Percentiles rank a stretch among this genome's conserved stretches.
These are phyloP conservation scores for Volvox reticuliferus DNA, from an alignment of 139 green algal species.

Conservation along the genomic window DNA sequence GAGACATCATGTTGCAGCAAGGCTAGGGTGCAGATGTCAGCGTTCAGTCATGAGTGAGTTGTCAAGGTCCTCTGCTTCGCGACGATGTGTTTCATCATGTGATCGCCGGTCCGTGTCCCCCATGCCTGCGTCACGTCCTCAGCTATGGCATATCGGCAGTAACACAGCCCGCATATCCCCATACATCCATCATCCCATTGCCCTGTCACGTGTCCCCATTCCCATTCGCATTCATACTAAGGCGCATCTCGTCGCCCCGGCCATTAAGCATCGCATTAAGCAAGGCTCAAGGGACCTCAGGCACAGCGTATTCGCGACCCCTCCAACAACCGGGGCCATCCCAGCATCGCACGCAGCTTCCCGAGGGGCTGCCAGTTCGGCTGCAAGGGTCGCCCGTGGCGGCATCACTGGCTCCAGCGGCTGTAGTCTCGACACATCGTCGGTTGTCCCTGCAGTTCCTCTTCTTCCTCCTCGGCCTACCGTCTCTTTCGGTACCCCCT, in stretches of 20 bases:
- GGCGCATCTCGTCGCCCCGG: constrained; percentile 10
- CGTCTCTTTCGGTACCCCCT: not conserved
- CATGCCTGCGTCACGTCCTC: too few relatives aligned
- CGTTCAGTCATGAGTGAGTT: too few relatives aligned
- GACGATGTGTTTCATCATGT: too few relatives aligned
- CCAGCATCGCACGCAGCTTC: not conserved
- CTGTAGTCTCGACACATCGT: not conserved
- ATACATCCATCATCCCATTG: not conserved
- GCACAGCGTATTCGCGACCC: not conserved
- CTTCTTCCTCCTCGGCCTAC: not conserved
- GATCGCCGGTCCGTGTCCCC: too few relatives aligned
- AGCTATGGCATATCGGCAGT: too few relatives aligned
- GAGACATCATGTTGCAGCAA: too few relatives aligned
- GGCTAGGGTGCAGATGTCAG: too few relatives aligned
- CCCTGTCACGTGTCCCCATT: not conserved
- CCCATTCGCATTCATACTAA: not conserved
- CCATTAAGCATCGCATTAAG: not conserved
- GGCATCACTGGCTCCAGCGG: not conserved
- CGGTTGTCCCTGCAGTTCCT: not conserved
- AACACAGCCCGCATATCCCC: too few relatives aligned
- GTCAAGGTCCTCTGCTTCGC: too few relatives aligned
- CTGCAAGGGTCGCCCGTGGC: not conserved
- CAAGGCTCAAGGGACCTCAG: constrained; percentile 13
- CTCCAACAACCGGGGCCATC: not conserved
- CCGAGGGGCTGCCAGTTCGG: not conserved